These are phyloP conservation scores for Arabis hirsuta DNA, from an alignment of 345 rosid genomes.

Conservation along the genomic window DNA sequence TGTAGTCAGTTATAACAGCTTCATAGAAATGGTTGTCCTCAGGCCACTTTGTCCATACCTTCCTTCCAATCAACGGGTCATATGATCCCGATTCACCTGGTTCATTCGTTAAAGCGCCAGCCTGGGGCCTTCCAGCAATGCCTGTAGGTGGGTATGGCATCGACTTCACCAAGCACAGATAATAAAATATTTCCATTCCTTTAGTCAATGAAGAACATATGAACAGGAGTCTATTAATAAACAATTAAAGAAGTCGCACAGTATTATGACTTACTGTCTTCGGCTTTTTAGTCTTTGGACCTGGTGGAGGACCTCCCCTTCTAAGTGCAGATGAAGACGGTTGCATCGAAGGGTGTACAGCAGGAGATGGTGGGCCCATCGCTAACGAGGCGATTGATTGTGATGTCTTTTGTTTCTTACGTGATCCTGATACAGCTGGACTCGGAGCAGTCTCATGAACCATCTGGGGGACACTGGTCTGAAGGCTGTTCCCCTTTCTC, in stretches of 20 bases:
- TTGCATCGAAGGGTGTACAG: slow-evolving; percentile 71
- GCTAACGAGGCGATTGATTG: slow-evolving; percentile 81
- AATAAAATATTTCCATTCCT: slow-evolving; percentile 34
- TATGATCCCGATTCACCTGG: slow-evolving; percentile 65
- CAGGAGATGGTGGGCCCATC: slow-evolving; percentile 76
- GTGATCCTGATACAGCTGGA: slow-evolving; percentile 87
- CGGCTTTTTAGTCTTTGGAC: slow-evolving; percentile 73
- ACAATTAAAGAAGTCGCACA: slow-evolving; percentile 19
- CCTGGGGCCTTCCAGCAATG: slow-evolving; percentile 69
- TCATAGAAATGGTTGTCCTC: slow-evolving; percentile 88
- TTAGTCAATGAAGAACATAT: slow-evolving; percentile 36
- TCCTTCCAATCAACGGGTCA: slow-evolving; percentile 78
- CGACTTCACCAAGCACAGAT: slow-evolving; percentile 56
- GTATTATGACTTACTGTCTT: slow-evolving; percentile 69
- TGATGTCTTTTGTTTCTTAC: slow-evolving; percentile 82
- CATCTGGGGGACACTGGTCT: slow-evolving; percentile 67
- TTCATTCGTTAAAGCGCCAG: slow-evolving; percentile 63
- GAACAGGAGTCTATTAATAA: not conserved
- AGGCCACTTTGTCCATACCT: slow-evolving; percentile 99
- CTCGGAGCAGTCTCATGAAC: slow-evolving; percentile 73
- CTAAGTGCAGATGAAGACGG: slow-evolving; percentile 83
- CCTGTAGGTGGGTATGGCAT: slow-evolving; percentile 72
- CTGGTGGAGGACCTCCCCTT: slow-evolving; percentile 71
- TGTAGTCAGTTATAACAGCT: slow-evolving; percentile 83
- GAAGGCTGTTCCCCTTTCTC: slow-evolving; percentile 78